Percentiles rank a stretch among this genome's conserved stretches.
Conservation (phyloP, 306 rosid species). For the Cicer cuneatum region DNA sequence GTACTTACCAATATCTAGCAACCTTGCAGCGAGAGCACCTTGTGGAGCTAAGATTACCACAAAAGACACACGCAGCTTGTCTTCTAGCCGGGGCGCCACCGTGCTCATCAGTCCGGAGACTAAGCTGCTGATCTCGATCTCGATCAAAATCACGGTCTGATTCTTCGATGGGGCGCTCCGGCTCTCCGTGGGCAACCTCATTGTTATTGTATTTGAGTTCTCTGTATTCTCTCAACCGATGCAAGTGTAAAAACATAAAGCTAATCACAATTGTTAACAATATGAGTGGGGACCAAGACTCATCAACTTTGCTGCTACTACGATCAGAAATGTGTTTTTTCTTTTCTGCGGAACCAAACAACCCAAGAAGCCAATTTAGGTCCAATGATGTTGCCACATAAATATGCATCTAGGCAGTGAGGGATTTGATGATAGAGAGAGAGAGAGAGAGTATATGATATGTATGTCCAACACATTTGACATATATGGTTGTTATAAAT, state of each 20-base stretch:
- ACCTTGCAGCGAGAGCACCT: conserved; percentile 53
- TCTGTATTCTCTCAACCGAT: neutral
- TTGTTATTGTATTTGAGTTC: neutral
- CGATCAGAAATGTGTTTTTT: conserved; percentile 23
- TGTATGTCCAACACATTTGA: neutral
- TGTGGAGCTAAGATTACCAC: conserved; percentile 38
- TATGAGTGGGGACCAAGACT: neutral
- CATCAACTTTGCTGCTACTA: neutral
- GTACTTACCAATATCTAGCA: conserved; percentile 51
- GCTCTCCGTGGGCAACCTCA: conserved; percentile 8
- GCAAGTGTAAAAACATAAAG: conserved; percentile 1
- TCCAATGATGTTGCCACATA: conserved; percentile 35
- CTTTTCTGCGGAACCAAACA: conserved; percentile 41
- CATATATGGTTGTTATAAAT: neutral
- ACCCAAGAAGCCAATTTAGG: conserved; percentile 37
- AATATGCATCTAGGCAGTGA: conserved; percentile 37
- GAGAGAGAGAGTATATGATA: neutral
- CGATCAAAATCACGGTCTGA: neutral
- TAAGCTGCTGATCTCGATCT: neutral
- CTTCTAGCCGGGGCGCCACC: neutral
- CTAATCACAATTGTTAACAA: conserved; percentile 18
- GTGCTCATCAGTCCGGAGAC: neutral
- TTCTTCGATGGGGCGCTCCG: neutral
- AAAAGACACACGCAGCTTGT: conserved; percentile 36
- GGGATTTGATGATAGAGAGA: neutral